Conservation (phyloP, 176 grass and related monocot genomes). For the Carex cristatella region DNA sequence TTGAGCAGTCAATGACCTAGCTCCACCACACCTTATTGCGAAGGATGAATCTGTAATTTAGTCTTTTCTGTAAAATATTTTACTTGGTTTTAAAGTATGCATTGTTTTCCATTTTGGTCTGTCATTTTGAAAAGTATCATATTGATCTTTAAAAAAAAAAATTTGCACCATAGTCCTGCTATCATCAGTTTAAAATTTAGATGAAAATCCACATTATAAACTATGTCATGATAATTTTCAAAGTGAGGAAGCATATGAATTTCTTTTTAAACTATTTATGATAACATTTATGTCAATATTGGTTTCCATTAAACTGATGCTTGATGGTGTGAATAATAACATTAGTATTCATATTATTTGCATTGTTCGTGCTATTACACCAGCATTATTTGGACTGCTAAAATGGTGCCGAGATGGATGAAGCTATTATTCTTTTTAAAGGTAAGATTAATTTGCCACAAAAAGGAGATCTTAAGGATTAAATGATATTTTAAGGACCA, state of each 20-base stretch:
- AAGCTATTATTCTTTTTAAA: not conserved
- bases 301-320: not conserved
- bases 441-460: not conserved
- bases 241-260: not conserved
- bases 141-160: not conserved
- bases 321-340: not conserved
- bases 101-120: not conserved
- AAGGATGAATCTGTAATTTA: constrained; percentile 51
- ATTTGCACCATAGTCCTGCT: not conserved
- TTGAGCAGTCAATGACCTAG: constrained; percentile 36
- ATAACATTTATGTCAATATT: not conserved
- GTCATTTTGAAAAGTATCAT: not conserved
- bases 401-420: not conserved
- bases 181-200: not conserved
- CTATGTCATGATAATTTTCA: not conserved
- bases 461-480: not conserved
- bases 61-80: not conserved
- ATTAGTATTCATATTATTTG: not conserved
- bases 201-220: not conserved
- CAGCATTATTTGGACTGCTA: not conserved
- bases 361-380: not conserved
- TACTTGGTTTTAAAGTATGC: too few relatives aligned
- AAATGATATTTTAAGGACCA: not conserved
- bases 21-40: constrained; percentile 60
- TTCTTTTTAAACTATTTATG: not conserved